Evolutionary conservation across 208 protist genomes (phyloP), one percentile per base, ranked within the genome.

Genomic region (Acanthamoeba castellanii): DNA sequence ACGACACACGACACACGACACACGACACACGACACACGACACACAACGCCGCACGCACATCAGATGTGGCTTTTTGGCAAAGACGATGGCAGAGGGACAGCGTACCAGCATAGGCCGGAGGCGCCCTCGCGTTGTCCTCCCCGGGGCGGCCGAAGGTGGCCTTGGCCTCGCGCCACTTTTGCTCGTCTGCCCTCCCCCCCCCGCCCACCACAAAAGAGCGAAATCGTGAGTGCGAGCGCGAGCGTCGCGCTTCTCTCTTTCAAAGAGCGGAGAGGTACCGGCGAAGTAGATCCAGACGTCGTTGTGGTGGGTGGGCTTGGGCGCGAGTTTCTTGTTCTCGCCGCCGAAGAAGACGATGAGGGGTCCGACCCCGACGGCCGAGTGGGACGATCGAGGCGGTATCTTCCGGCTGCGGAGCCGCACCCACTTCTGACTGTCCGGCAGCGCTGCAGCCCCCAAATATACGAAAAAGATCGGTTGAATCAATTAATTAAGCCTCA

Each of bases 261-360:
- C 5, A 68, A 42, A 42, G 34, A 78, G 22, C 22, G 47, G 30
- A 47, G 22, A 88, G 45, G 45, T 88, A 88, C 81, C 81, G 50
- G 50, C 32, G 6, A 61, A 88, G 45, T 64, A 61, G 27, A 88
- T 32, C 47, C 50, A 61, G 16, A 88, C 81, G 50, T 88, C 81
- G 32, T 88, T 88, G 47, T 88, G 47, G 81, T 52, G 50, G n/a
- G 81, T 52, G 32, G 70, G 70, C 70, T 61, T 52, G 25, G 50
- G 50, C 14, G 20, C 45, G 32, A 61, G 47, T 13, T 61, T 88
- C n/a, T 61, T 88, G 37, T 88, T 52, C 81, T 52, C 81, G 32
- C 47, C 81, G 32, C 81, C 81, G 37, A 52, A 52, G 50, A 88
- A 88, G 81, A 88, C 50, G 42, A 88, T 78, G 22, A 78, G 70